Percentiles rank a stretch among this genome's conserved stretches.
These are phyloP conservation scores for Colletotrichum nymphaeae DNA, from an alignment of 2,329 filamentous ascomycete species.

Conservation along the genomic window DNA sequence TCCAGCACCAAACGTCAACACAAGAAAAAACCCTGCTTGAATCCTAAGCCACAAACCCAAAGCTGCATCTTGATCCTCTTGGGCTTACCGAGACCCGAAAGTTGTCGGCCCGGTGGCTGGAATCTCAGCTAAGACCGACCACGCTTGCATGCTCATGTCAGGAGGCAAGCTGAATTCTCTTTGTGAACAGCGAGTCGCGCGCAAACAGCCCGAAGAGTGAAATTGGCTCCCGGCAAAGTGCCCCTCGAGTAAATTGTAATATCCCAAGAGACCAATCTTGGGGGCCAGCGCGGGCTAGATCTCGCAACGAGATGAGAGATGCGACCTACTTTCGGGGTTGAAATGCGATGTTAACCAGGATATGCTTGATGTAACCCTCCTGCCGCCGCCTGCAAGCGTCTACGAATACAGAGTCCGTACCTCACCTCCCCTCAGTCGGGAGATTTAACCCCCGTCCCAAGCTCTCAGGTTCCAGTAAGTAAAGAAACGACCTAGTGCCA, in stretches of 20 bases:
- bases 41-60: slow-evolving; percentile 5
- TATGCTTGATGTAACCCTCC: background rate
- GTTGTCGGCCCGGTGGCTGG: background rate
- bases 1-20: background rate
- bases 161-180: background rate
- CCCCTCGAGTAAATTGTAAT: background rate
- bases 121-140: background rate
- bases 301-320: background rate
- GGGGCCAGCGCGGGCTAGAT: background rate
- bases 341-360: background rate
- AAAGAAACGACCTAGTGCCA: background rate
- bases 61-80: slow-evolving; percentile 4
- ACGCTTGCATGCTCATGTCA: background rate
- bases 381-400: background rate
- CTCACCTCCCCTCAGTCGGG: background rate
- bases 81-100: background rate
- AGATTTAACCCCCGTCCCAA: background rate
- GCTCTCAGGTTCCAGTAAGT: background rate
- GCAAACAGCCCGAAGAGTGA: background rate
- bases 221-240: background rate
- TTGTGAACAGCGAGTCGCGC: background rate
- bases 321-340: background rate
- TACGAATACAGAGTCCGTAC: too few species aligned
- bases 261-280: background rate
- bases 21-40: background rate